Evolutionary conservation across 768 basidiomycete species (phyloP), one percentile per base, ranked within the genome.

Genomic region (Russula compacta): DNA sequence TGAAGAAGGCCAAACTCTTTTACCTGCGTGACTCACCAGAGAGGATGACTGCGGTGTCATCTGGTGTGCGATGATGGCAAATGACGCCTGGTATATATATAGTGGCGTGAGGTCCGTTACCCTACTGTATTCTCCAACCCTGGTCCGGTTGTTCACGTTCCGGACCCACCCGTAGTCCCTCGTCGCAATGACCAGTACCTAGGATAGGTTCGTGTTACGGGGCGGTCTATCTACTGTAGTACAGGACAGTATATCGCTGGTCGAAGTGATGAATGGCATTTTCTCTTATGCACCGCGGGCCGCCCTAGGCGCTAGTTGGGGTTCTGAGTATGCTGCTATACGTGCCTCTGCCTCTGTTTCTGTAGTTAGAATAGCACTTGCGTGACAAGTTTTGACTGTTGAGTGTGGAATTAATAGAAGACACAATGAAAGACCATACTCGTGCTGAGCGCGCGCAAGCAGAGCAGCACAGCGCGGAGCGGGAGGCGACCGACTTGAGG

Each of bases 11-110:
- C 55, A 93, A 92, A 73, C 68, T 92, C 66, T 92, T 82, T 77
- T 93, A 89, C 74, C 77, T 93, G 66, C 78, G 91, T 67, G 83
- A 91, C 71, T 81, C 87, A 35, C 87, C 91, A 51, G 85, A 87
- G 64, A 90, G 90, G 78, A 92, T 93, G 92, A 83, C 82, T 59
- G 78, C 81, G 69, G 82, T 91, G 64, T 77, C 82, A 76, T 83
- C 73, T 68, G 79, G 73, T 68, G 72, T 78, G 65, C 70, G 70
- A 63, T 67, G 67, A 43, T 69, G 61, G 59, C 19, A 4, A 14
- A n/a, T 12, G 53, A 51, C 12, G 10, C 5, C 12, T 11, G 49
- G 14, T 29, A 24, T 24, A 24, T 46, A 12, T 15, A 42, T n/a
- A 11, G 17, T 32, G 40, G 10, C 53, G 6, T 42, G 24, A 43